These are phyloP conservation scores for Trichoderma hamatum DNA, from an alignment of 2,329 filamentous ascomycete species.

Conservation along the genomic window DNA sequence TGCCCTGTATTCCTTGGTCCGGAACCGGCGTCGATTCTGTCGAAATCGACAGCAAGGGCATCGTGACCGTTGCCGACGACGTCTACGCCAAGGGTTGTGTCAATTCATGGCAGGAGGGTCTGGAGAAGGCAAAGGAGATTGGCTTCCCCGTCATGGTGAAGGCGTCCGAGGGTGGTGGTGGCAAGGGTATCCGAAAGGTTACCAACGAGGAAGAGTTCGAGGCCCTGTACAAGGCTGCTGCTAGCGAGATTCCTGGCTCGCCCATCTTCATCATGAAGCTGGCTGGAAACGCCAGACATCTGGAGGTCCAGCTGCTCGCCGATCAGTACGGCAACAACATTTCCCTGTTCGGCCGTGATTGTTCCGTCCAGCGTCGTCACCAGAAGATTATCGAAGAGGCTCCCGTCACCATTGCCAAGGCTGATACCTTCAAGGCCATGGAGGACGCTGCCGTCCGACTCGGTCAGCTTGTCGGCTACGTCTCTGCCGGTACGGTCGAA, in stretches of 20 bases:
- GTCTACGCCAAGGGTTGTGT: constrained; percentile 92
- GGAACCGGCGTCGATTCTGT: constrained; percentile 88
- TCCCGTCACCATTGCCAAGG: constrained; percentile 92
- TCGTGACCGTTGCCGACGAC: constrained; percentile 87
- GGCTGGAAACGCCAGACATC: constrained; percentile 90
- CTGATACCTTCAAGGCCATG: constrained; percentile 90
- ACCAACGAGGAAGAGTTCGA: constrained; percentile 82
- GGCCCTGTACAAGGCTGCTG: constrained; percentile 89
- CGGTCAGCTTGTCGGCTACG: constrained; percentile 92
- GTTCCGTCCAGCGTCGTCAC: constrained; percentile 95
- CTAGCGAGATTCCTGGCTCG: constrained; percentile 95
- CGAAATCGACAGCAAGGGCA: constrained; percentile 74
- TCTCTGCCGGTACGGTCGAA: constrained; percentile 97
- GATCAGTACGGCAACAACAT: constrained; percentile 99
- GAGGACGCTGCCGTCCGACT: constrained; percentile 94
- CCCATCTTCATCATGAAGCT: constrained; percentile 99
- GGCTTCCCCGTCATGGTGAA: constrained; percentile 99
- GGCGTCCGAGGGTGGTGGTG: constrained; percentile 98
- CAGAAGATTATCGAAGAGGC: constrained; percentile 99
- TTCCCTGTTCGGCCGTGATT: constrained; percentile 97
- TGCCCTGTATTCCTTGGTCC: constrained; percentile 99
- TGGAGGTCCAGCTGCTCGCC: constrained; percentile 95
- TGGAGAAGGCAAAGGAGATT: constrained; percentile 83
- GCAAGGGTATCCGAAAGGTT: constrained; percentile 98
- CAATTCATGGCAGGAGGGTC: constrained; percentile 83